phyloP scores from a whole-genome alignment of 1,139 yeast species.

The Wickerhamomyces sp. region DNA sequence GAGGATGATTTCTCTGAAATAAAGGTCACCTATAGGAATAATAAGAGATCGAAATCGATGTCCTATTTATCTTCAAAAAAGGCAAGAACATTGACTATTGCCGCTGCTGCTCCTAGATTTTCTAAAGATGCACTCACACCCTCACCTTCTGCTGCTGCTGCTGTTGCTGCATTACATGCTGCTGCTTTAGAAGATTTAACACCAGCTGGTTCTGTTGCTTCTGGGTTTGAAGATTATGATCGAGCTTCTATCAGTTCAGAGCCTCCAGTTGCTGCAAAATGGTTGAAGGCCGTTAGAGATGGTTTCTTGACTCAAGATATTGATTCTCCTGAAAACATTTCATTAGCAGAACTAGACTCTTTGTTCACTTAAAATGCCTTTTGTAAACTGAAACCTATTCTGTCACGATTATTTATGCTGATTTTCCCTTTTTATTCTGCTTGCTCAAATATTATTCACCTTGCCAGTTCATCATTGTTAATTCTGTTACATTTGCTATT shows the following conservation, averaged over 20 bases:
- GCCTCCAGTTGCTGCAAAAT: constrained; percentile 44
- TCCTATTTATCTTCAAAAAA: constrained; percentile 50
- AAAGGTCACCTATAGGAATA: constrained; percentile 31
- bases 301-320: constrained; percentile 75
- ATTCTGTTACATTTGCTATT: neutral
- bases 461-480: neutral
- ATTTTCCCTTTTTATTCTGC: neutral
- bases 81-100: constrained; percentile 58
- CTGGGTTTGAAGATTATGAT: constrained; percentile 12
- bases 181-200: constrained; percentile 45
- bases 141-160: constrained; percentile 62
- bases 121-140: constrained; percentile 55
- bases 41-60: constrained; percentile 62
- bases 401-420: constrained; percentile 1
- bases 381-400: neutral
- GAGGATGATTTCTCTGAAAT: constrained; percentile 36
- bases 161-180: constrained; percentile 71
- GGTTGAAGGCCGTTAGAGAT: constrained; percentile 68
- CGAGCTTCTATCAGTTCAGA: constrained; percentile 16
- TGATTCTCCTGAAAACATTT: constrained; percentile 71
- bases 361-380: constrained; percentile 40
- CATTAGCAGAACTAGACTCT: constrained; percentile 68
- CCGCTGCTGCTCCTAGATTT: constrained; percentile 80
- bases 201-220: constrained; percentile 21
- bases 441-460: neutral